Evolutionary conservation across 2,329 filamentous ascomycete species (phyloP).

Genomic region (Clonostachys byssicola): DNA sequence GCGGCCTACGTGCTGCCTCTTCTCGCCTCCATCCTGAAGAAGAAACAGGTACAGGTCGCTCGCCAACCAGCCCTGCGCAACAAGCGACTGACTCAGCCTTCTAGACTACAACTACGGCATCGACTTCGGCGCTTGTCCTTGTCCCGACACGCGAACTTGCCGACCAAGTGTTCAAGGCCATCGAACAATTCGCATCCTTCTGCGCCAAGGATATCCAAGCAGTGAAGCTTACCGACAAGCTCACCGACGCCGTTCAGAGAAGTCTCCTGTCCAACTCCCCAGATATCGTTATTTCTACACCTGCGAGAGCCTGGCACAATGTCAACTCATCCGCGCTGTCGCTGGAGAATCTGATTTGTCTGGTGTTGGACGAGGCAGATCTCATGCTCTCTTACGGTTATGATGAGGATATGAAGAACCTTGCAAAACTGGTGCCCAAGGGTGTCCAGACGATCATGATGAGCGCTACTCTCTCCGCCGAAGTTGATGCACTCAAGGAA

Average conservation of each 20-base stretch:
- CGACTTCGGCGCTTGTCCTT: conserved; percentile 76
- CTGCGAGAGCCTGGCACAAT: conserved; percentile 76
- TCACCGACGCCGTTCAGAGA: conserved; percentile 83
- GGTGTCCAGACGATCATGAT: conserved; percentile 89
- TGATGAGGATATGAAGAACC: conserved; percentile 78
- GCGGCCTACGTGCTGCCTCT: conserved; percentile 91
- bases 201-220: conserved; percentile 80
- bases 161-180: conserved; percentile 78
- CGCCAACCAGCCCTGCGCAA: no score
- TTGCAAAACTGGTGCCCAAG: conserved; percentile 75
- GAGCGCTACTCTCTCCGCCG: conserved; percentile 86
- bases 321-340: conserved; percentile 62
- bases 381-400: conserved; percentile 92
- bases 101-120: conserved; percentile 44
- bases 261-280: conserved; percentile 82
- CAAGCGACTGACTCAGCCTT: not conserved
- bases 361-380: conserved; percentile 94
- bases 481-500: conserved; percentile 79
- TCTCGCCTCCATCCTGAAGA: conserved; percentile 77
- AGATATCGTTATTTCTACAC: conserved; percentile 88
- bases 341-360: conserved; percentile 65
- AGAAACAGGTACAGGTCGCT: conserved; percentile 52
- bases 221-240: conserved; percentile 85
- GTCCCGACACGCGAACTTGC: conserved; percentile 94
- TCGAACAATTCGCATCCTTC: conserved; percentile 74